Evolutionary conservation across 768 basidiomycete genomes (phyloP), one percentile per base, ranked within the genome.

Genomic region (Gautieria morchelliformis): DNA sequence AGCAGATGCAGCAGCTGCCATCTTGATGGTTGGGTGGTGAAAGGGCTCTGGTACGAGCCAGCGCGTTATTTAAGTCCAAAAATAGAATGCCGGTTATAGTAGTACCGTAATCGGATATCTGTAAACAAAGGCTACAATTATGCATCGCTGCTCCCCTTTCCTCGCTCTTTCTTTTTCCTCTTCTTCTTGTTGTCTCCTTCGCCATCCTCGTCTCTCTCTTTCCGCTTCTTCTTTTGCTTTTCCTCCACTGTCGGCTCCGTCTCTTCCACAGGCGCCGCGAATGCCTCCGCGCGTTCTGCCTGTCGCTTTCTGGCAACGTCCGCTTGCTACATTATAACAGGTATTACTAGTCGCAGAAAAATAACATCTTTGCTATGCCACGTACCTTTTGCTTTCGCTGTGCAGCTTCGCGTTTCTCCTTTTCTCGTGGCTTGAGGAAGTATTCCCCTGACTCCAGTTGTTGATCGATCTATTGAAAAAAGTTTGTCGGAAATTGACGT

Each of bases 391-490:
- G 82, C 70, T 82, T 85, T 67, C 87, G 74, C 66, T 79, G 77
- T 57, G 78, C 79, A 33, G 79, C 77, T 64, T 93, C 89, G 37
- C 82, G 78, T 3, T 79, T 82, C 62, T 86, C 85, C 74, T 89
- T 95, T 68, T 98, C 90, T 59, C 82, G 77, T 17, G 87, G 74
- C 68, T 95, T 96, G 73, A 99, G 86, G 78, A 98, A 99, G 68
- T 98, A 98, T 66, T 98, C 96, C 72, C 96, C 96, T 2, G 88
- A 89, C 67, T 96, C 95, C 62, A 98, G 77, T 76, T 97, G 88
- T 46, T 96, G 68, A 71, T 99, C 96, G 66, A 98, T 75, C 86
- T 92, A 59, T 19, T n/a, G n/a, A 7, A 41, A 51, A 40, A 11
- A 46, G 19, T 14, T 15, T 17, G 32, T 24, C 8, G 19, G 11